Percentiles rank a stretch among this genome's conserved stretches.
These are phyloP conservation scores for Aureobasidium sp. DNA, from an alignment of 2,329 filamentous ascomycete genomes.

Conservation along the genomic window DNA sequence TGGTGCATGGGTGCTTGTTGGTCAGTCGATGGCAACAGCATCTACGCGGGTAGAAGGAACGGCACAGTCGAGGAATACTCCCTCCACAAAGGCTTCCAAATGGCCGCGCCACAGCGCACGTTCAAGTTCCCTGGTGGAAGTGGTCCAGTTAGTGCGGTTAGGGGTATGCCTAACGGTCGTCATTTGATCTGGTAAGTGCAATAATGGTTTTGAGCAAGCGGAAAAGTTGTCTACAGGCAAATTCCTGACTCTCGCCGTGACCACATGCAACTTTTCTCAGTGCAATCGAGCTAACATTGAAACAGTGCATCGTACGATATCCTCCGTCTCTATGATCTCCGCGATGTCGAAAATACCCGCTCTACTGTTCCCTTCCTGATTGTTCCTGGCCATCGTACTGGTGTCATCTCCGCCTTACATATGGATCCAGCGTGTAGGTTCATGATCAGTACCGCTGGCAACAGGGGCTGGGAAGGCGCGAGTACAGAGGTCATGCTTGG, in stretches of 20 bases:
- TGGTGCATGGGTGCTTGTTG: conserved; percentile 98
- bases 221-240: too few relatives aligned
- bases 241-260: too few relatives aligned
- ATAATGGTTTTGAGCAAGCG: neutral
- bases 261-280: neutral
- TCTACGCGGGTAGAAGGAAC: conserved; percentile 87
- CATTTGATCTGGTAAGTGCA: conserved; percentile 74
- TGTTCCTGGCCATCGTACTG: conserved; percentile 81
- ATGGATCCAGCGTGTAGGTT: conserved; percentile 82
- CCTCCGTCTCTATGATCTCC: conserved; percentile 80
- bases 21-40: conserved; percentile 90
- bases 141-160: conserved; percentile 79
- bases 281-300: neutral
- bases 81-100: conserved; percentile 60
- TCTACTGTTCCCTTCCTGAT: conserved; percentile 92
- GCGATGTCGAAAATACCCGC: conserved; percentile 45
- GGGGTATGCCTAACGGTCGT: conserved; percentile 84
- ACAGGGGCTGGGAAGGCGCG: conserved; percentile 87
- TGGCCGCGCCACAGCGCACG: conserved; percentile 66
- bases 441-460: conserved; percentile 88
- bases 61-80: conserved; percentile 91
- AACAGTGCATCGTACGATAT: conserved; percentile 84
- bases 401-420: conserved; percentile 79
- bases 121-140: conserved; percentile 87
- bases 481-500: conserved; percentile 86